Base-by-base conservation (phyloP, 139 green algal species). In the Coccomyxa sp. region DNA sequence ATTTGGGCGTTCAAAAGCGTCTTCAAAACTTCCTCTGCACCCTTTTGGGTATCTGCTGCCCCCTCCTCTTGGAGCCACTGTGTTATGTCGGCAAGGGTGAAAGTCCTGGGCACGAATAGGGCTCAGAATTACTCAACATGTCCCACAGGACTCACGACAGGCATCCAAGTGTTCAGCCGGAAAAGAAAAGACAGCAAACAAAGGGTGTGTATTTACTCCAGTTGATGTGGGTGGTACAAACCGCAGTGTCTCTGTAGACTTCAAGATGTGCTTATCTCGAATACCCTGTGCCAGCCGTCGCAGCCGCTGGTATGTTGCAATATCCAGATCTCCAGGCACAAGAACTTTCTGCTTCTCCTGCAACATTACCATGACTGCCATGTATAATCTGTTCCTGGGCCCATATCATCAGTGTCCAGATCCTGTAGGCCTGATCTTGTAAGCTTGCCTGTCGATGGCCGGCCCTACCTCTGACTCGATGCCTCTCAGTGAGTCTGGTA, bases 401-500 rank as follows among this genome's bases (percentile, higher is more conserved):
- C 21, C 63, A 14, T 21, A 21, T 71, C 10, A 1, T 25, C 63
- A 71, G 63, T 1, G 63, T 71, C 21, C 63, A 14, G 63, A 21
- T 28, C 18, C 7, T 28, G 63, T 14, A 71, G 10, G 63, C 63
- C 63, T 71, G 63, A 21, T 28, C 18, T 14, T 28, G 63, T 14
- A 71, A 71, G 63, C 63, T 71, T 25, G 18, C 21, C 63, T 71
- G 63, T 71, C 1, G 18, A 71, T 71, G 63, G 63, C 18, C 63
- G 10, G 4, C 18, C 21, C 4, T 25, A 25, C 63, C 18, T 25
- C 63, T 71, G 63, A 21, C 21, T 71, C 63, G 18, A 25, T 71
- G 63, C 9, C 21, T 71, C 9, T 71, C 21, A 88, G 38, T 11
- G 59, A 30, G 21, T 84, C 15, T 17, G 79, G 86, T 21, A 86